Base-by-base conservation (phyloP, 1,284 basidiomycete species). In the Boletus mariae region DNA sequence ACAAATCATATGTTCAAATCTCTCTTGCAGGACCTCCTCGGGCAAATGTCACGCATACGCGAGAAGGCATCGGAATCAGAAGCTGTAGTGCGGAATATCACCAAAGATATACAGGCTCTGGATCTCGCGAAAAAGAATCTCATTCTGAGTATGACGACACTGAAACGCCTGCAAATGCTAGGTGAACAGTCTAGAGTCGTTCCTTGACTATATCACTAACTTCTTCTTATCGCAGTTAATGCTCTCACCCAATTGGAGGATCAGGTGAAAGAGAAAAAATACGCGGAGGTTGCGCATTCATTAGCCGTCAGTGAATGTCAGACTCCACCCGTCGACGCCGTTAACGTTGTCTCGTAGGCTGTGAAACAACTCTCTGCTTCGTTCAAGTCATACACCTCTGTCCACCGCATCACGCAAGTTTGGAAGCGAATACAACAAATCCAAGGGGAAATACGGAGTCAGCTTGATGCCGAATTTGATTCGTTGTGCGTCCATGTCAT, bases 31-130 rank as follows among this genome's bases (percentile, higher is more conserved):
- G 92, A 95, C 65, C 80, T 98, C 10, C 81, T 98, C 52, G 84
- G 87, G 29, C 94, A 98, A 73, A 94, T 98, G 83, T 92, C 90
- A 25, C 85, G 87, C 50, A 98, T 98, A 60, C 82, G 93, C 35
- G 94, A 97, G 70, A 96, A 98, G 70, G 93, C 94, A 0, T 90
- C 92, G 0, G 94, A 98, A 69, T 94, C 93, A 11, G 96, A 99
- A 68, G 92, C 92, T 1, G 93, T 98, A 45, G 97, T 99, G 34
- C 82, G 90, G 55, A 86, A 93, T 57, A 97, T 99, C 62, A 99
- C 97, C 5, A 88, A 92, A 60, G 97, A 99, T 69, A 98, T 99
- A 52, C 94, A 98, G 68, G 84, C 90, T 6, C 79, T 99, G 32
- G 97, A 99, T 68, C 76, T 91, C 32, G 95, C 94, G 31, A 99